Evolutionary conservation across 352 stramenopile species (phyloP).

Genomic region (Phytophthora pistaciae): DNA sequence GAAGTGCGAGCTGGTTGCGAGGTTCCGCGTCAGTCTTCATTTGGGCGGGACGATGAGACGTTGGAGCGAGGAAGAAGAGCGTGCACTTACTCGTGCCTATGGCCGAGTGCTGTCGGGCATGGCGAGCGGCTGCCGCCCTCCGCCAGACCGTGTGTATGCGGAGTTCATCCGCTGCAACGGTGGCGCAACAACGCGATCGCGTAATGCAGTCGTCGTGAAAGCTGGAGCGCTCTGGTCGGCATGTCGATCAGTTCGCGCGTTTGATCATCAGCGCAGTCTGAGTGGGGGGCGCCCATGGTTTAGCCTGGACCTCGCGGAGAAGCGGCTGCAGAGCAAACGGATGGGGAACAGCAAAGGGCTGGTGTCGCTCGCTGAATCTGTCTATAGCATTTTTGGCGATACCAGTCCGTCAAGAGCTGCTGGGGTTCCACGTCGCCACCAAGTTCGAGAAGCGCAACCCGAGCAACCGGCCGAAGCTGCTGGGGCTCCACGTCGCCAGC

Average conservation of each 20-base stretch:
- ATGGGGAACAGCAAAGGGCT: background rate
- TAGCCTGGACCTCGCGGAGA: background rate
- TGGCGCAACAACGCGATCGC: background rate
- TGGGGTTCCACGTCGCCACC: background rate
- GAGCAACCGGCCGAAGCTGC: background rate
- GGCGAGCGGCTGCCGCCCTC: background rate
- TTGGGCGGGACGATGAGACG: background rate
- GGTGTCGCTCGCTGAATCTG: background rate
- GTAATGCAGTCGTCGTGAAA: background rate
- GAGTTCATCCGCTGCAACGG: background rate
- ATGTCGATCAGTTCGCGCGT: background rate
- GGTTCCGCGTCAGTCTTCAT: background rate
- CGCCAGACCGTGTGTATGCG: background rate
- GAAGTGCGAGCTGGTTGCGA: background rate
- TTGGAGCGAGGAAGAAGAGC: background rate
- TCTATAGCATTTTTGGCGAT: background rate
- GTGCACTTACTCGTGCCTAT: background rate
- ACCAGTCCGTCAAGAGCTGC: background rate
- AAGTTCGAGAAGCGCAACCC: background rate
- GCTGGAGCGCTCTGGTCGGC: background rate
- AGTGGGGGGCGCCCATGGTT: background rate
- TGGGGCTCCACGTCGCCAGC: background rate
- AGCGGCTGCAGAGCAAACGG: background rate
- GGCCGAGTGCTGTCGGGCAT: background rate
- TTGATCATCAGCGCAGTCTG: background rate